Base-by-base conservation (phyloP, 108 stramenopile species). In the Skeletonema costatum region DNA sequence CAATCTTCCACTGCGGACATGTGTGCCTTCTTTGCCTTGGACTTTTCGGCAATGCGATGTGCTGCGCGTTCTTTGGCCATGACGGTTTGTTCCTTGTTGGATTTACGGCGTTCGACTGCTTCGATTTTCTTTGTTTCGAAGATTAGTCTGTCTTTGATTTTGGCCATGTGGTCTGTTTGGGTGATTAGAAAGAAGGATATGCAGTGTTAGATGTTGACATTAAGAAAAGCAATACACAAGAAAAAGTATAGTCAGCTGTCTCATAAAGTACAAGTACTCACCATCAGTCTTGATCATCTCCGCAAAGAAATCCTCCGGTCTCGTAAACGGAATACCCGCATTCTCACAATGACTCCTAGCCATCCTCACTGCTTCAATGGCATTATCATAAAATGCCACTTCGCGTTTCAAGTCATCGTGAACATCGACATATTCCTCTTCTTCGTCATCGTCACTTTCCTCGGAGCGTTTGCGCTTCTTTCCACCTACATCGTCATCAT, bases 281-380 rank as follows among this genome's bases (percentile, higher is more conserved):
- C 97, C 99, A 94, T 99, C 99, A 10, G 88, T 96, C 81, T 99
- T 99, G 66, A 99, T 89, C 97, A 99, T 99, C 79, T 99, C 98
- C 14, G 97, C 98, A 84, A 99, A 98, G 78, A 96, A 99, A 73
- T 99, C 99, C 16, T 91, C 93, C 0, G 98, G 98, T 32, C 99
- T 84, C 19, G 87, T 82, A 74, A 97, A 94, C 1, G 91, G 91
- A 75, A 96, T 90, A 1, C 71, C 78, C 29, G 68, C 74, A 19
- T 86, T 56, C 39, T 87, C 66, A 73, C 92, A 96, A 38, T 83
- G 64, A 29, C 35, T 66, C 30, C 94, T 80, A 16, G 94, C 98
- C 60, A 82, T 42, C 71, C 88, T 74, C 14, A 97, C 98, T 0
- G 95, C 97, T 48, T 87, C 95, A 73, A 99, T 64, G 7, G 98